phyloP scores from a whole-genome alignment of 1,139 yeast genomes.

The Protomyces lactucae-debilis region DNA sequence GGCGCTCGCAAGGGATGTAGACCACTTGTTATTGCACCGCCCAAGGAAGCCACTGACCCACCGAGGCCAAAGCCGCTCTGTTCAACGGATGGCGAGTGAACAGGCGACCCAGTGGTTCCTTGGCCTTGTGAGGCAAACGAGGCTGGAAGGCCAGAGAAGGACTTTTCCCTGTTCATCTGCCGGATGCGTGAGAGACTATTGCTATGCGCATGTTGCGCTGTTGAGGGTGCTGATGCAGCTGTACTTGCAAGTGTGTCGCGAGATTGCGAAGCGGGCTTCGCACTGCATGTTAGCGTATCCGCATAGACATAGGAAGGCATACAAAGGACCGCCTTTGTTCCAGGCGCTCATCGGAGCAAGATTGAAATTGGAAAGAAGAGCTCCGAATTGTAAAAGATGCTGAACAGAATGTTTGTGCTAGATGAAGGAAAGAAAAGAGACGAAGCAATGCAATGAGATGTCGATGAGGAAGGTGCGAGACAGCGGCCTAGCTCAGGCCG shows the following conservation, averaged over 20 bases:
- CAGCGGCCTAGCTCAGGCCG: too few relatives aligned
- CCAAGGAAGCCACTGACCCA: background rate
- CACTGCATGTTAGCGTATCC: background rate
- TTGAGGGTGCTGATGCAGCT: background rate
- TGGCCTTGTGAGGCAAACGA: background rate
- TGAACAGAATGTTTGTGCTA: too few relatives aligned
- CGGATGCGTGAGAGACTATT: background rate
- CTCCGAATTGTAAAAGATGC: too few relatives aligned
- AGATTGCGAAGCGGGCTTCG: background rate
- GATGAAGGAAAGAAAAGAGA: too few relatives aligned
- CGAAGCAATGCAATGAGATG: too few relatives aligned
- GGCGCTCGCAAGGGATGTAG: slow-evolving; percentile 34
- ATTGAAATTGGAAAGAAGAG: too few relatives aligned
- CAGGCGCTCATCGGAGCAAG: background rate
- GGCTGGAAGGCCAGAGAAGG: background rate
- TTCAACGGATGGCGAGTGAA: background rate
- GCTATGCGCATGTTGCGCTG: background rate
- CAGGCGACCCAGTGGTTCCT: background rate
- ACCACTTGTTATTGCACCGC: background rate
- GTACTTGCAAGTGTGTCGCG: background rate
- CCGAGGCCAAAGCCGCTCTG: background rate
- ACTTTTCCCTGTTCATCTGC: background rate
- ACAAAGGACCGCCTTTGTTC: background rate
- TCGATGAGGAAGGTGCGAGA: too few relatives aligned
- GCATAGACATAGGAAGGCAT: background rate